A percentile compares a stretch with the other conserved stretches of the same genome.
These are phyloP conservation scores for Alternaria gaisen DNA, from an alignment of 2,329 filamentous ascomycete species.

Conservation along the genomic window DNA sequence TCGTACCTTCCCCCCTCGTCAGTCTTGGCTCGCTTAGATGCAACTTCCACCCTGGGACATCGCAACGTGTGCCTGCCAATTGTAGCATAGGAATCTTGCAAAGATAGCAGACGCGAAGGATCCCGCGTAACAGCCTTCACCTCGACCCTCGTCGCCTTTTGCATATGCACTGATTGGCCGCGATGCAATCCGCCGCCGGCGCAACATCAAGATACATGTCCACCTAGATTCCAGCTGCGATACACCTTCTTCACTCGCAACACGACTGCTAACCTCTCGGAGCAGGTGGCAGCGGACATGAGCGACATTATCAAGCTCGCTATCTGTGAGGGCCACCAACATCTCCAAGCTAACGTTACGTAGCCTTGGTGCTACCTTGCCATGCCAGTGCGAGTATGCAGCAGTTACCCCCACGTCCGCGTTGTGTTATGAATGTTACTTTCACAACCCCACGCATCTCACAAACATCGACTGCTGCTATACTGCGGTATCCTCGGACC, in stretches of 20 bases:
- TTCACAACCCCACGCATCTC: background rate
- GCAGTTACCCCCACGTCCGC: background rate
- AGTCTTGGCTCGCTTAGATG: constrained; percentile 18
- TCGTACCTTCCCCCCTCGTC: background rate
- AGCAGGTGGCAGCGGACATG: constrained; percentile 1
- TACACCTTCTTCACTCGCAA: background rate
- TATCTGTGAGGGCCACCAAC: background rate
- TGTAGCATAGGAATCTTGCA: background rate
- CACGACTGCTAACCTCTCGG: background rate
- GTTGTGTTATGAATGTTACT: background rate
- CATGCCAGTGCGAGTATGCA: background rate
- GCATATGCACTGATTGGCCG: background rate
- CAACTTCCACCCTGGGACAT: constrained; percentile 6
- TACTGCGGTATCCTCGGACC: background rate
- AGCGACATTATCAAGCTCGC: background rate
- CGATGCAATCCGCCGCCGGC: background rate
- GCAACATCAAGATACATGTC: background rate
- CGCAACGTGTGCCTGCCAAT: constrained; percentile 13
- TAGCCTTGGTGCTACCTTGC: background rate
- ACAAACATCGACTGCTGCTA: background rate
- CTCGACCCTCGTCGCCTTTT: background rate
- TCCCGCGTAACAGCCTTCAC: background rate
- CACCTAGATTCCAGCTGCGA: background rate
- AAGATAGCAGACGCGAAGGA: background rate
- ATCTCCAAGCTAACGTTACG: background rate